Evolutionary conservation across 179 eudicot species (phyloP).

Genomic region (Silene vulgaris): DNA sequence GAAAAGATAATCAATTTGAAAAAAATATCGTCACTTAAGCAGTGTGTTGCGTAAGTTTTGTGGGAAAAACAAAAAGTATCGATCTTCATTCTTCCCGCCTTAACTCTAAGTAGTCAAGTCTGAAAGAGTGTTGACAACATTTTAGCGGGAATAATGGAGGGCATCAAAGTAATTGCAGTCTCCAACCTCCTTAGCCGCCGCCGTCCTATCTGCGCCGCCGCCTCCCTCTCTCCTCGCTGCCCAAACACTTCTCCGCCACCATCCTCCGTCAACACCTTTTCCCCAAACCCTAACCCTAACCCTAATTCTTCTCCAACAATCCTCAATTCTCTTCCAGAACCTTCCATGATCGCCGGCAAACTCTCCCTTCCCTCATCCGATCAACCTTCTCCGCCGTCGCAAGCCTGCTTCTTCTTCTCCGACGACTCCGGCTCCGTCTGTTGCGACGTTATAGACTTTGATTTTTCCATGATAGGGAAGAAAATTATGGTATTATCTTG

Average conservation of each 20-base stretch:
- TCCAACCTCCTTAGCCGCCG: conserved; percentile 51
- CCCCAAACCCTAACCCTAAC: conserved; percentile 13
- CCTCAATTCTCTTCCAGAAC: conserved; percentile 41
- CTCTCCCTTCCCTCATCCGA: conserved; percentile 34
- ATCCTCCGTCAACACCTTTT: conserved; percentile 1
- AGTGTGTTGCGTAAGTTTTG: too few relatives aligned
- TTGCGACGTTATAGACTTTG: conserved; percentile 60
- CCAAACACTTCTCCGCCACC: conserved; percentile 12
- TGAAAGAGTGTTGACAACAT: too few relatives aligned
- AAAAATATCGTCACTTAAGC: too few relatives aligned
- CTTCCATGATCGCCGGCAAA: conserved; percentile 51
- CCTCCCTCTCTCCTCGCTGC: conserved; percentile 26
- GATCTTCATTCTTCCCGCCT: too few relatives aligned
- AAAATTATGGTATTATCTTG: conserved; percentile 51
- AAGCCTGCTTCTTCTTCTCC: conserved; percentile 55
- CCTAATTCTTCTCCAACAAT: conserved; percentile 24
- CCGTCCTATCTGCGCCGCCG: conserved; percentile 57
- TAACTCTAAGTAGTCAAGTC: too few relatives aligned
- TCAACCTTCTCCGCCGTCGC: conserved; percentile 19
- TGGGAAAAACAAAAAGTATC: too few relatives aligned
- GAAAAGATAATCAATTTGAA: too few relatives aligned
- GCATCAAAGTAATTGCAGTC: conserved; percentile 26
- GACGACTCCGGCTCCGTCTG: conserved; percentile 49
- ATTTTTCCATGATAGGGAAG: conserved; percentile 39
- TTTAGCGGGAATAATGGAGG: conserved; percentile 24